These are phyloP conservation scores for Picochlorum sp. DNA, from an alignment of 139 green algal genomes.

Conservation along the genomic window DNA sequence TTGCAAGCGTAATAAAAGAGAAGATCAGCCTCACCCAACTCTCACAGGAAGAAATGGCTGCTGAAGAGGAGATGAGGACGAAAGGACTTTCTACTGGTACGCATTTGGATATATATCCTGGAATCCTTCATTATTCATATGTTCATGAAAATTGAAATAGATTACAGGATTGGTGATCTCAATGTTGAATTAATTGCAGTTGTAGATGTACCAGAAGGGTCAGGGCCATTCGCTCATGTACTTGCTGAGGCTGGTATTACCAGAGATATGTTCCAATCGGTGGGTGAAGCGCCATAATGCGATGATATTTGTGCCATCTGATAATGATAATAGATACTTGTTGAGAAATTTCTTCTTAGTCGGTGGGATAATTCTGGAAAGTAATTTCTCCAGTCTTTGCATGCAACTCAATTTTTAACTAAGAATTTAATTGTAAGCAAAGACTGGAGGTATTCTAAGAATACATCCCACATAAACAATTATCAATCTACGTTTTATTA, in stretches of 20 bases:
- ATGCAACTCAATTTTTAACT: no score
- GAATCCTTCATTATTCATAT: not conserved
- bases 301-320: not conserved
- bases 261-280: conserved; percentile 11
- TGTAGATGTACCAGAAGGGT: conserved; percentile 7
- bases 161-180: no score
- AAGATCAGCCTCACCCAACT: conserved; percentile 41
- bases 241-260: conserved; percentile 18
- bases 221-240: not conserved
- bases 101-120: not conserved
- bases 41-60: conserved; percentile 16
- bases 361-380: no score
- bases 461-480: no score
- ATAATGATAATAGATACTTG: not conserved
- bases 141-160: not conserved
- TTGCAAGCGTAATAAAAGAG: conserved; percentile 23
- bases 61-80: conserved; percentile 1
- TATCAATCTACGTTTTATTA: no score
- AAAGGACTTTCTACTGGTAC: not conserved
- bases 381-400: no score
- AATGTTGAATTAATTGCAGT: conserved; percentile 8
- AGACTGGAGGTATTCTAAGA: no score
- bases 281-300: not conserved
- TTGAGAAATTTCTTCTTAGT: no score
- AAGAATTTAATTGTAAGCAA: no score